Base-by-base conservation (phyloP, 2,329 filamentous ascomycete species). In the Aspergillus sp. region DNA sequence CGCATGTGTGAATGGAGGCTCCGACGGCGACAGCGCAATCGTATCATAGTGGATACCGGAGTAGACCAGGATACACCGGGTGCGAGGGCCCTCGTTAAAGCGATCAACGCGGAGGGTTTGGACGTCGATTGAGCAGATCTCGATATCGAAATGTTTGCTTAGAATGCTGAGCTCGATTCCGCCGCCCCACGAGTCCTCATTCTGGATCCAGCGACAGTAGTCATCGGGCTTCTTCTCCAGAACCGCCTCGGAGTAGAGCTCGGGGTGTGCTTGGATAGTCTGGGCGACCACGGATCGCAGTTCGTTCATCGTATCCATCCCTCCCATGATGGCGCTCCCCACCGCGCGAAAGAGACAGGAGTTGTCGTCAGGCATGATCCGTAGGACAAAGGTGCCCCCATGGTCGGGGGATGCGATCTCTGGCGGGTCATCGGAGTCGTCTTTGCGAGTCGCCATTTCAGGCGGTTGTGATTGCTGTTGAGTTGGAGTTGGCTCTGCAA, bases 321-420 rank as follows among this genome's bases (percentile, higher is more conserved):
- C 77, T 29, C 83, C 81, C 45, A 90, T 83, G n/a, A 96, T 80
- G 3, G 88, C 88, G 49, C 87, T 88, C 14, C 89, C 89, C 44
- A 97, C 86, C 0, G 93, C 92, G 23, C 91, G 88, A 72, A 97
- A 97, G 64, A 97, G 85, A 73, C 93, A 97, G 53, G 87, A 91
- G 72, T 97, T 97, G 71, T 97, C 93, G 66, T 97, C 93, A 4
- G 92, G 91, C 93, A 97, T 97, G 47, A 97, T 89, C 13, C 93
- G 87, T 16, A 97, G 81, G 7, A 95, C 88, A 16, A 83, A 71
- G 1, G 78, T 81, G 44, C 82, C 83, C 29, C 75, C 74, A 45
- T 82, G 79, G 23, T 79, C 74, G 5, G 82, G 78, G 0, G 86
- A 76, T 0, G 79, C 73, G 1, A 88, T 71, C 61, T 87, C 83